Evolutionary conservation across 1,139 yeast species (phyloP), one percentile per base, ranked within the genome.

Genomic region (Diutina catenulata): DNA sequence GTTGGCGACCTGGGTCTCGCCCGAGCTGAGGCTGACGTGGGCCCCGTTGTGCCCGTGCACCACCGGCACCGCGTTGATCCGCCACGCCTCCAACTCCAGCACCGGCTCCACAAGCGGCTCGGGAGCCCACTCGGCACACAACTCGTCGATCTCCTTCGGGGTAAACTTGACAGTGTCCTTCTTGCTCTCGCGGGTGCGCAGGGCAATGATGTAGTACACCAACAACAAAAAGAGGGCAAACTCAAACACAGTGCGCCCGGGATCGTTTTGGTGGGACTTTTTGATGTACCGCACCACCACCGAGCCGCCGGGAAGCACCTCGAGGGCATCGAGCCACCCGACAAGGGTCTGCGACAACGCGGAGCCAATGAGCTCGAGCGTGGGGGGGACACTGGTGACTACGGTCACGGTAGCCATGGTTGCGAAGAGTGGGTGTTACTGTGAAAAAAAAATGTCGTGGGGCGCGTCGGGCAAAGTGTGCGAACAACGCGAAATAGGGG

Each of bases 211-310:
- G 60, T 91, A 91, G 46, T 82, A 71, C 41, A 87, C 63, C 6
- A 95, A 97, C 58, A 88, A 83, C n/a, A 87, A 54, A 37, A 87
- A 73, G 47, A 91, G 66, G 15, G 79, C 68, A 39, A 83, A 60
- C 59, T 91, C 99, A 43, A 91, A 69, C 13, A 86, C 54, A 2
- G 97, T 83, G 49, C 98, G 74, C 42, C 86, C 70, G 1, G 99
- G 99, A 57, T 91, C 99, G 59, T 91, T 75, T 55, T 86, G 88
- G 56, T 88, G 88, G 3, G 96, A 86, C n/a, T 87, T 79, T 47
- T 71, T 73, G 50, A 91, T 79, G 57, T 91, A 91, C 42, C 88
- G 68, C 37, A 83, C 64, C 15, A 86, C 58, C 40, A 81, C 73
- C 26, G 70, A 68, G 13, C 95, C 94, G 29, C 97, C 97, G 2